Conservation (phyloP, 139 green algal genomes). For the Micractinium conductrix region DNA sequence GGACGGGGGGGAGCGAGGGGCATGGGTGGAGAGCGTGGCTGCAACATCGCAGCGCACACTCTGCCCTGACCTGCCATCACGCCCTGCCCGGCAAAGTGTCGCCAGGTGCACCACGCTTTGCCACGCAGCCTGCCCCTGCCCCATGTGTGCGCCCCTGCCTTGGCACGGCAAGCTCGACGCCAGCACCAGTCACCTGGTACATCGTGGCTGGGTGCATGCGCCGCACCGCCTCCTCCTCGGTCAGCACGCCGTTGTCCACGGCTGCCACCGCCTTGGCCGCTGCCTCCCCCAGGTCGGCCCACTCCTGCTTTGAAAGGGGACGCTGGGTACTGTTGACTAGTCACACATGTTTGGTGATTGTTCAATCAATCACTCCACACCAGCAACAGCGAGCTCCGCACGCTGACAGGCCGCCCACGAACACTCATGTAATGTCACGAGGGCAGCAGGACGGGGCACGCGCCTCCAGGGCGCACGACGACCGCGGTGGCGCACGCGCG, state of each 20-base stretch:
- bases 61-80: too few relatives aligned
- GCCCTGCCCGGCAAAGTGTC: too few relatives aligned
- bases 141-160: too few relatives aligned
- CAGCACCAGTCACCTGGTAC: constrained; percentile 21
- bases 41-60: too few relatives aligned
- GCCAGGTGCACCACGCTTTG: too few relatives aligned
- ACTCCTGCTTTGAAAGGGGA: background rate
- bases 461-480: too few relatives aligned
- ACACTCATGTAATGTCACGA: too few relatives aligned
- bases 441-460: too few relatives aligned
- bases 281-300: constrained; percentile 1
- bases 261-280: background rate
- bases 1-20: background rate
- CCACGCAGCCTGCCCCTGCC: too few relatives aligned
- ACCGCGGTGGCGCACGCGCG: too few relatives aligned
- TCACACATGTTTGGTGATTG: background rate
- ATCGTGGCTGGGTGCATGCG: background rate
- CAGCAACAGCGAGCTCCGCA: background rate
- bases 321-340: background rate
- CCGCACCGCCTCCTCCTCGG: background rate
- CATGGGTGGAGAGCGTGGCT: too few relatives aligned
- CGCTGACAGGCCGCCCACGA: background rate
- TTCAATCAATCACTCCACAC: background rate
- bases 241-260: background rate
- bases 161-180: background rate